Conservation (phyloP, 352 stramenopile genomes). For the Globisporangium emineosum region DNA sequence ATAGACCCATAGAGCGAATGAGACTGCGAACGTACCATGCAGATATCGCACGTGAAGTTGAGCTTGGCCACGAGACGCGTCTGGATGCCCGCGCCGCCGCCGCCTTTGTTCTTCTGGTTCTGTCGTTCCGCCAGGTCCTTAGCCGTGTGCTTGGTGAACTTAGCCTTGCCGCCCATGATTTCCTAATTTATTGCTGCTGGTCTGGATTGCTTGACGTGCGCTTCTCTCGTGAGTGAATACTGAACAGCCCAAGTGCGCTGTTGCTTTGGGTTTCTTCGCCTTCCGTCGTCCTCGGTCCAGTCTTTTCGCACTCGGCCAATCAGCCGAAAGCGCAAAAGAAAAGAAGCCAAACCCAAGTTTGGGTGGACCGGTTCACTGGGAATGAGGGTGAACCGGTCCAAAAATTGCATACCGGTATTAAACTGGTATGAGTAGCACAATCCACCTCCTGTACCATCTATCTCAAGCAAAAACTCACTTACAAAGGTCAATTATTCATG, state of each 20-base stretch:
- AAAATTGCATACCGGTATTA: too few species aligned
- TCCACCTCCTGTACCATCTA: not conserved
- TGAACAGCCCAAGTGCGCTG: too few species aligned
- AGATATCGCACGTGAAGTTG: slow-evolving; percentile 72
- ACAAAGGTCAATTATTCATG: not conserved
- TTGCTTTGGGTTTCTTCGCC: not conserved
- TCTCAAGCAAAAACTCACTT: not conserved
- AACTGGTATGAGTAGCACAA: not conserved
- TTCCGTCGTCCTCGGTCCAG: not conserved
- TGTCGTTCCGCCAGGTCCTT: slow-evolving; percentile 57
- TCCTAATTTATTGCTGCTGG: not conserved
- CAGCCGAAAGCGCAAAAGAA: not conserved
- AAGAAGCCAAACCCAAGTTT: not conserved
- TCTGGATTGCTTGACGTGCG: slow-evolving; percentile 7
- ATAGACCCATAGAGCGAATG: not conserved
- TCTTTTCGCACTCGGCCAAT: slow-evolving; percentile 10
- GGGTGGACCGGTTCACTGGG: not conserved
- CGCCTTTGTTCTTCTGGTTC: slow-evolving; percentile 49
- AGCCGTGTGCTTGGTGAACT: slow-evolving; percentile 77
- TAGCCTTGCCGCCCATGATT: slow-evolving; percentile 68
- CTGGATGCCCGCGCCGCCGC: slow-evolving; percentile 38
- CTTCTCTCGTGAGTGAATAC: slow-evolving; percentile 5
- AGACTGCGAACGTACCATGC: slow-evolving; percentile 37
- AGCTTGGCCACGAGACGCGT: slow-evolving; percentile 43
- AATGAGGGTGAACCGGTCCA: not conserved